phyloP scores from a whole-genome alignment of 805 yeast species.

The Candida chilensis region DNA sequence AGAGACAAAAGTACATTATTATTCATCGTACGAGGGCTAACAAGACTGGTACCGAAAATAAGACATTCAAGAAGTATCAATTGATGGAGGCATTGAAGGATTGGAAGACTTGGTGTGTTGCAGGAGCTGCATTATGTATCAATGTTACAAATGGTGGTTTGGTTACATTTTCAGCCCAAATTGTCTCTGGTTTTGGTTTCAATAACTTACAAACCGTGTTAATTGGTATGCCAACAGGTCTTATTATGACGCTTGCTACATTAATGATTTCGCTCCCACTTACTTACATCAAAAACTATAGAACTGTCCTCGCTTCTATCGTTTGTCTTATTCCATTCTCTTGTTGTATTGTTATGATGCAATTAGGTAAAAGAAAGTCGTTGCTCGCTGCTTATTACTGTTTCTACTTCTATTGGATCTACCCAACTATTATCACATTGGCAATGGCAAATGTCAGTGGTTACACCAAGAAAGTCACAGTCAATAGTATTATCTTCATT shows the following conservation, averaged over 20 bases:
- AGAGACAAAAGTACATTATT: slow-evolving; percentile 13
- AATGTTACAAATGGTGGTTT: slow-evolving; percentile 16
- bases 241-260: slow-evolving; percentile 8
- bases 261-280: not conserved
- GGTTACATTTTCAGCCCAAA: slow-evolving; percentile 16
- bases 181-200: slow-evolving; percentile 17
- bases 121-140: slow-evolving; percentile 10
- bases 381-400: slow-evolving; percentile 6
- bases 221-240: slow-evolving; percentile 18
- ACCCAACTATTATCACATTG: slow-evolving; percentile 14
- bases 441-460: slow-evolving; percentile 30
- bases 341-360: slow-evolving; percentile 8
- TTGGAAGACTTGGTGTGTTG: slow-evolving; percentile 12
- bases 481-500: slow-evolving; percentile 35
- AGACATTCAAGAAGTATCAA: slow-evolving; percentile 12
- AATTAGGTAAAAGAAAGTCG: slow-evolving; percentile 5
- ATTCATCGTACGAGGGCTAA: slow-evolving; percentile 12
- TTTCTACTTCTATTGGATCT: slow-evolving; percentile 11
- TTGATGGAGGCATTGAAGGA: slow-evolving; percentile 14
- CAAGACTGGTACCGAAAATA: slow-evolving; percentile 13
- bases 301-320: slow-evolving; percentile 5
- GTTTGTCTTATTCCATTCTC: slow-evolving; percentile 7
- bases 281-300: slow-evolving; percentile 5
- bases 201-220: slow-evolving; percentile 10
- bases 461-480: slow-evolving; percentile 38